phyloP scores from a whole-genome alignment of 2,329 filamentous ascomycete species.

The Coleophoma cylindrospora region DNA sequence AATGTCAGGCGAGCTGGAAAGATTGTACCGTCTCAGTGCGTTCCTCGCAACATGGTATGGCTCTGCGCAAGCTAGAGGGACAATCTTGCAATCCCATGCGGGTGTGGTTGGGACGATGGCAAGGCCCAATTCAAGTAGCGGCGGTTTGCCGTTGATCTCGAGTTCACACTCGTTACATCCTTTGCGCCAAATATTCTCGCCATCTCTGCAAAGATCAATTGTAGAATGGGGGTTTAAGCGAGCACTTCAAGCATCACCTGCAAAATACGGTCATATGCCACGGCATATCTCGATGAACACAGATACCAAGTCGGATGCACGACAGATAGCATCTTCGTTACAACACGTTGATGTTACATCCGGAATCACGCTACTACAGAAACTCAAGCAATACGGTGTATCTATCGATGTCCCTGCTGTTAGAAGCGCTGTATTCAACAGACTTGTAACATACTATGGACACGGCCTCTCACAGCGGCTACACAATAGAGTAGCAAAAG shows the following conservation, averaged over 20 bases:
- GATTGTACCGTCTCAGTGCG: conserved; percentile 46
- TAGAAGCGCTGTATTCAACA: conserved; percentile 16
- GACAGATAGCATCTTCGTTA: not conserved
- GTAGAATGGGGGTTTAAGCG: conserved; percentile 43
- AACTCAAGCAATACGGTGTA: conserved; percentile 15
- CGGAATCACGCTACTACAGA: conserved; percentile 20
- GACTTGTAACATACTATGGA: conserved; percentile 21
- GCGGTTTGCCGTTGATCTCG: conserved; percentile 1
- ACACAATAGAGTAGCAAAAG: conserved; percentile 13
- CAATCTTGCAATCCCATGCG: too few relatives aligned
- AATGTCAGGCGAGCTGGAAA: conserved; percentile 45
- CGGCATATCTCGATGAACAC: too few relatives aligned
- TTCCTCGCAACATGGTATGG: conserved; percentile 37
- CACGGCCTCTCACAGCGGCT: conserved; percentile 12
- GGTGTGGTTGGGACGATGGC: too few relatives aligned
- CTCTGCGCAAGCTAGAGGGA: not conserved
- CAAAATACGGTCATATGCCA: too few relatives aligned
- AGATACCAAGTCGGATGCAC: too few relatives aligned
- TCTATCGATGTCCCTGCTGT: conserved; percentile 11
- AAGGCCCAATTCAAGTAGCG: too few relatives aligned
- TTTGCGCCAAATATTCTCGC: conserved; percentile 35
- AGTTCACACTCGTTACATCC: conserved; percentile 22
- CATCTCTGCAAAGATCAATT: conserved; percentile 37
- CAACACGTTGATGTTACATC: conserved; percentile 8
- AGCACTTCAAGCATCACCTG: conserved; percentile 1